A percentile compares a stretch with the other conserved stretches of the same genome.
These are phyloP conservation scores for Lachnellula subtilissima DNA, from an alignment of 2,329 filamentous ascomycete species.

Conservation along the genomic window DNA sequence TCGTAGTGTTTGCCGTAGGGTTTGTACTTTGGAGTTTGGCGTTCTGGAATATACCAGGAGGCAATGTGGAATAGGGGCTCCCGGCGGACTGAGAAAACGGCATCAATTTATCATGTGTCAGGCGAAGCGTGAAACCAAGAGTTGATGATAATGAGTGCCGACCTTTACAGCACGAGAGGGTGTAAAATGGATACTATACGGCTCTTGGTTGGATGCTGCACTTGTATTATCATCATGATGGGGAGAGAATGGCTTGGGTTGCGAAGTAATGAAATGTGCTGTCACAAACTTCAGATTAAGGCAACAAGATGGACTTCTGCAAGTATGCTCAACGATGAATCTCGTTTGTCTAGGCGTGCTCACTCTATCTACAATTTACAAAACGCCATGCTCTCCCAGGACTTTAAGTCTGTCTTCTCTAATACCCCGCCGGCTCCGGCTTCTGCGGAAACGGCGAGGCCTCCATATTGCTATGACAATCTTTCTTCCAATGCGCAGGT, in stretches of 20 bases:
- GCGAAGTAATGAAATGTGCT: background rate
- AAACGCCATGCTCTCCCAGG: background rate
- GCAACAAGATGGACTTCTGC: too few relatives aligned
- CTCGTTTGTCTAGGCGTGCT: background rate
- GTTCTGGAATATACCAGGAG: conserved; percentile 5
- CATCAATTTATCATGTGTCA: too few relatives aligned
- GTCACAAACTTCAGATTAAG: background rate
- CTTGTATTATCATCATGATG: too few relatives aligned
- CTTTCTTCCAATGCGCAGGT: conserved; percentile 69
- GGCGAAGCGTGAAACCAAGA: too few relatives aligned
- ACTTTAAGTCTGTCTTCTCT: background rate
- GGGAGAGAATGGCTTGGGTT: too few relatives aligned
- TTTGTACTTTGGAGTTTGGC: conserved; percentile 4
- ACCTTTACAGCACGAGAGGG: background rate
- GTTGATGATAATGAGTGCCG: background rate
- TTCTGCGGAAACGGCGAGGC: conserved; percentile 27
- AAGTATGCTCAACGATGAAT: too few relatives aligned
- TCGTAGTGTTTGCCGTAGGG: background rate
- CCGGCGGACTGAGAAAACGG: background rate
- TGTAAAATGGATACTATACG: too few relatives aligned
- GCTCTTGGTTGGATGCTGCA: too few relatives aligned
- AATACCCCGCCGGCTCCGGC: conserved; percentile 31
- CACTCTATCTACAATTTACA: background rate
- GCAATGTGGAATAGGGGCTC: background rate
- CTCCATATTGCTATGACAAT: conserved; percentile 55